phyloP scores from a whole-genome alignment of 2,329 filamentous ascomycete species.

The Alternaria solani region DNA sequence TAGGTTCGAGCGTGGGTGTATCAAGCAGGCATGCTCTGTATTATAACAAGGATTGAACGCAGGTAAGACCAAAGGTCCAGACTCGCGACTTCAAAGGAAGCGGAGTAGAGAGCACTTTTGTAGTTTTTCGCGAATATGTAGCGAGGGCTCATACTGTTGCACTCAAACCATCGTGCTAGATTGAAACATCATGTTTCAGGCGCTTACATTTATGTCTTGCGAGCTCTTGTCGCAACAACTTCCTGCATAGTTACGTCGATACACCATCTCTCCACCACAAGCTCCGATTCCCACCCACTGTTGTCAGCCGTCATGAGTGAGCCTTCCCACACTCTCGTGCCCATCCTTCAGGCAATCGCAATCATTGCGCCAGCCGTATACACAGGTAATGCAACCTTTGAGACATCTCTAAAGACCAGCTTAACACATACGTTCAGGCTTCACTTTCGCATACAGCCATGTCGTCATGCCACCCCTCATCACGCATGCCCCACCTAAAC shows the following conservation, averaged over 20 bases:
- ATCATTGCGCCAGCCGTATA: slow-evolving; percentile 37
- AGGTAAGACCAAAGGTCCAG: not conserved
- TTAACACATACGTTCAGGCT: slow-evolving; percentile 17
- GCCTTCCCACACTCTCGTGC: not conserved
- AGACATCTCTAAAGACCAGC: not conserved
- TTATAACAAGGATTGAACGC: not conserved
- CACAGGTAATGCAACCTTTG: slow-evolving; percentile 19
- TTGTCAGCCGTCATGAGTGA: not conserved
- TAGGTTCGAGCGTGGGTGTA: not conserved
- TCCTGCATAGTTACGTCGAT: not conserved
- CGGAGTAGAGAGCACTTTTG: not conserved
- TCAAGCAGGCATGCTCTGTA: not conserved
- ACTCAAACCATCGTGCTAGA: not conserved
- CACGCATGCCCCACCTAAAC: slow-evolving; percentile 41
- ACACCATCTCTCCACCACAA: not conserved
- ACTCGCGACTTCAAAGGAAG: not conserved
- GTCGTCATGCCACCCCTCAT: slow-evolving; percentile 49
- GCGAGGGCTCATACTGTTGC: not conserved
- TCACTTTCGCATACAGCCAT: slow-evolving; percentile 46
- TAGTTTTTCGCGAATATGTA: not conserved
- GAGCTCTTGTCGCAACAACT: not conserved
- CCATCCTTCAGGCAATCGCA: slow-evolving; percentile 27
- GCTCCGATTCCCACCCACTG: not conserved
- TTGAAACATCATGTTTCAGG: not conserved
- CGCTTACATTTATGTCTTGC: not conserved